Base-by-base conservation (phyloP, 164 flowering plant species). In the Chimonanthus praecox region DNA sequence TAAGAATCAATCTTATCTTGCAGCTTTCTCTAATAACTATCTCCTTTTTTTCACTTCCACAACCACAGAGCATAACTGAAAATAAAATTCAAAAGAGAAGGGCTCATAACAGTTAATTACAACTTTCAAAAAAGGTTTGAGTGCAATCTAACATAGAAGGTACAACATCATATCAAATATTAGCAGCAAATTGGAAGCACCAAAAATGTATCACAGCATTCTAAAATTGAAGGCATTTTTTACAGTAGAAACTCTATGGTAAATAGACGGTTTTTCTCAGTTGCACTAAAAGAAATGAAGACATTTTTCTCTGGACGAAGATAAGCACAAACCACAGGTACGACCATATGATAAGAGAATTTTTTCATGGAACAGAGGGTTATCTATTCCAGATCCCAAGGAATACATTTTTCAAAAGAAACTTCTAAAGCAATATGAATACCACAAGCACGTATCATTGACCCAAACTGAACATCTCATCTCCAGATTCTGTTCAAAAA, bases 1-100 rank as follows among this genome's bases (percentile, higher is more conserved):
- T 33, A 33, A 33, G 33, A 33, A 33, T 33, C 33, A 33, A 33
- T 33, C 33, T 1, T 33, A 33, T 33, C 33, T 33, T 33, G 33
- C 33, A 33, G 33, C 33, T 33, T 33, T 54, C 16, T 54, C 60
- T 54, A 54, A 11, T 54, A 10, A 80, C 93, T 98, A n/a, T 79
- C 95, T 58, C 99, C 99, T 80, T 87, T 95, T 93, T 81, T 86
- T 92, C 3, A 93, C 71, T 77, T 92, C 95, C 74, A 95, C 92
- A 8, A 77, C 82, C 78, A 93, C 89, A 82, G 46, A 60, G 99
- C 94, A 81, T 84, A 80, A 78, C 98, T 95, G 86, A 79, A 85
- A 70, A 62, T 44, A 58, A 45, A 71, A 9, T 46, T 51, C 9
- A 51, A 51, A 10, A 54, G 60, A 6, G 60, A 33, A 1, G 33